Base-by-base conservation (phyloP, 305 asterid species). In the Fraxinus angustifolia region DNA sequence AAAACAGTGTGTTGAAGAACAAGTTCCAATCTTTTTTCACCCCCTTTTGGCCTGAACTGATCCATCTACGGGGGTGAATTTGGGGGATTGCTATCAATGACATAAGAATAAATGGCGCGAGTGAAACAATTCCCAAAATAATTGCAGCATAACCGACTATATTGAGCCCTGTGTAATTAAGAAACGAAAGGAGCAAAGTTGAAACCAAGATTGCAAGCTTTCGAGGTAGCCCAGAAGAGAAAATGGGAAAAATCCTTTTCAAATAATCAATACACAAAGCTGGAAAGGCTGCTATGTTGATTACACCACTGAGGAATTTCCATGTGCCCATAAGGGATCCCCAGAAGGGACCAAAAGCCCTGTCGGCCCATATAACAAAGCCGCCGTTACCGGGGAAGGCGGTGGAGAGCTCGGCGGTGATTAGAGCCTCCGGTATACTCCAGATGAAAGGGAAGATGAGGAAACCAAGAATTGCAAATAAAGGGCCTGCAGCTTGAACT, bases 361-460 rank as follows among this genome's bases (percentile, higher is more conserved):
- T 72, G 14, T 92, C 88, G 8, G 97, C 98, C 98, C 98, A 93
- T 7, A 91, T 81, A 4, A 93, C 95, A 76, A 90, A 93, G 1
- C 98, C 97, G 50, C 98, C 95, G 87, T 93, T 92, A 14, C 94
- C 95, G 40, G 97, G 97, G 81, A 84, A 89, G 16, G 92, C 80
- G 40, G 97, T 93, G 87, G 94, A 87, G 80, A 93, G 95, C 80
- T 93, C 97, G 45, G 98, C 97, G 35, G 98, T 93, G 88, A 92
- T 87, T 0, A 93, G 88, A n/a, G 97, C 92, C 81, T 93, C 98
- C 1, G 97, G 97, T 21, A 88, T 83, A 77, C 92, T 88, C 98
- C 97, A 92, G 11, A 93, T 89, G 83, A 93, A 93, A n/a, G 98
- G 97, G 84, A 93, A 93, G 10, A 91, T 87, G 26, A 87, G 84